Base-by-base conservation (phyloP, 345 rosid species). In the Noccaea bulbosa region DNA sequence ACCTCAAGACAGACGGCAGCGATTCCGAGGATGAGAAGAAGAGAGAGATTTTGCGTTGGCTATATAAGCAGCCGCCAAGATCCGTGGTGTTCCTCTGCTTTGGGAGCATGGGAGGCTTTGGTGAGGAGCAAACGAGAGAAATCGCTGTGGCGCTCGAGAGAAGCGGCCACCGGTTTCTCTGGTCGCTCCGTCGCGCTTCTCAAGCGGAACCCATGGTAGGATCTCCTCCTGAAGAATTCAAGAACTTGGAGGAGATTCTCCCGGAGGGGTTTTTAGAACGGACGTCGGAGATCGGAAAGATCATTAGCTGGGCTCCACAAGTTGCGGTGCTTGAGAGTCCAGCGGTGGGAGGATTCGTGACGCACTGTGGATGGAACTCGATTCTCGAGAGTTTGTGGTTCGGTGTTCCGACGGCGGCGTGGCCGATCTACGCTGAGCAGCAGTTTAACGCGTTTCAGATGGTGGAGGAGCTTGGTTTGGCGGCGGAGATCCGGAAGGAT, bases 351-450 rank as follows among this genome's bases (percentile, higher is more conserved):
- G 88, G 85, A 2, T 85, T 85, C 16, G 90, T 85, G 27, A 69
- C 89, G 11, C 89, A 88, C 20, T 86, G 87, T 12, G 96, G 90
- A 8, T 89, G 91, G 89, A 86, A 88, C 71, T 88, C 95, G 0
- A 78, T 43, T 0, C 62, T 88, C 5, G 89, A 88, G 76, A 83
- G 87, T 54, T n/a, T 85, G 6, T 83, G 89, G 89, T 81, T 78
- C 10, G 83, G 83, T 0, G 86, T 85, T 14, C 88, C 86, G 0
- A 63, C 65, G 1, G 83, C 87, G 1, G 76, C 87, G 0, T 83
- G 89, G 88, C 94, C 91, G 5, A 65, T 78, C 0, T 64, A 44
- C 1, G 75, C 74, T 0, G 88, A 88, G 53, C 94, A 88, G 10
- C 90, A 81, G 22, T 47, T 83, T 43, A 88, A 86, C 12, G 89